Evolutionary conservation across 768 basidiomycete genomes (phyloP).

Genomic region (Macrolepiota dolichaula): DNA sequence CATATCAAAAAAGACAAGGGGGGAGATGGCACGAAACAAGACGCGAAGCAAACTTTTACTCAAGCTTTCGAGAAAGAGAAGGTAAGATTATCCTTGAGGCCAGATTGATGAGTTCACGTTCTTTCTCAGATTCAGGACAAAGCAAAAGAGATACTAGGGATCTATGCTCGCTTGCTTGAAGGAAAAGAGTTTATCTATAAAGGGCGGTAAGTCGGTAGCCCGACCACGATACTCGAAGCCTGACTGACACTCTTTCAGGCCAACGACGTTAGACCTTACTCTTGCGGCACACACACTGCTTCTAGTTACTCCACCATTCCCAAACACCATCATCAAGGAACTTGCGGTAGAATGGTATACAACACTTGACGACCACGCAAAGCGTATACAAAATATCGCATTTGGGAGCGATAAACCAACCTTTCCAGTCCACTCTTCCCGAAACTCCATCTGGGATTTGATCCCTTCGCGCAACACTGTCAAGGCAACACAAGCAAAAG

Average conservation of each 20-base stretch:
- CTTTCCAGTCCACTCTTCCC: conserved; percentile 6
- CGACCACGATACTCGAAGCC: conserved; percentile 1
- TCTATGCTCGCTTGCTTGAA: conserved; percentile 55
- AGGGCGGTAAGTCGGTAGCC: conserved; percentile 35
- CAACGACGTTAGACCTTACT: conserved; percentile 59
- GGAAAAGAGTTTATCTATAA: conserved; percentile 48
- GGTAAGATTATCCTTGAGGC: conserved; percentile 29
- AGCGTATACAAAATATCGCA: conserved; percentile 37
- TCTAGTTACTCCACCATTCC: conserved; percentile 54
- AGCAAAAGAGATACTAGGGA: conserved; percentile 51
- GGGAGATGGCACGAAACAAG: conserved; percentile 25
- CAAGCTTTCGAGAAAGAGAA: conserved; percentile 64
- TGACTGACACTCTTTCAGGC: conserved; percentile 33
- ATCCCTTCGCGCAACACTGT: conserved; percentile 30
- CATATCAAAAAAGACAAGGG: conserved; percentile 32
- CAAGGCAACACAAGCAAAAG: conserved; percentile 13
- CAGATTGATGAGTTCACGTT: neutral
- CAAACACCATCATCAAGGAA: conserved; percentile 54
- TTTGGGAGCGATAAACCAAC: conserved; percentile 20
- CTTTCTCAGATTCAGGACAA: conserved; percentile 51
- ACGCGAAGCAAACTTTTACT: conserved; percentile 36
- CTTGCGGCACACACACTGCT: conserved; percentile 70
- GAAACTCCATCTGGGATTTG: conserved; percentile 30
- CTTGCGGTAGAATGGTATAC: conserved; percentile 57
- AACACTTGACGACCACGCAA: conserved; percentile 54